Percentiles rank a stretch among this genome's conserved stretches.
phyloP scores from a whole-genome alignment of 495 filamentous ascomycete species.

The Aspergillus coremiiformis region DNA sequence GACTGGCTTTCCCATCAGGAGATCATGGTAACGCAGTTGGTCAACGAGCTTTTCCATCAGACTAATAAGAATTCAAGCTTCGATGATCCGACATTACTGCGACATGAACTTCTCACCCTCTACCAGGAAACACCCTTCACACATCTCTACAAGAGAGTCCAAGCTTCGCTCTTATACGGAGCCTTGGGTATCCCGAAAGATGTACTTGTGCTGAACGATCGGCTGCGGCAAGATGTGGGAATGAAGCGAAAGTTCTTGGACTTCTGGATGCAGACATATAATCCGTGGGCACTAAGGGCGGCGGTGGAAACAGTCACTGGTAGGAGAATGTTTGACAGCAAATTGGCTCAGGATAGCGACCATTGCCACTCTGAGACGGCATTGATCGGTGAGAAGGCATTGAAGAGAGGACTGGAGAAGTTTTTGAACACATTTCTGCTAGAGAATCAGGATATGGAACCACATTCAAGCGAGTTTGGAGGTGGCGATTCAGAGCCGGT shows the following conservation, averaged over 20 bases:
- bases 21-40: constrained; percentile 50
- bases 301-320: constrained; percentile 57
- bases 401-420: constrained; percentile 37
- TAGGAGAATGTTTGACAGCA: constrained; percentile 35
- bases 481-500: constrained; percentile 31
- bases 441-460: constrained; percentile 47
- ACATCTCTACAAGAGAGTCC: constrained; percentile 50
- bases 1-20: constrained; percentile 60
- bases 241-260: constrained; percentile 49
- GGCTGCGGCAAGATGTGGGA: constrained; percentile 53
- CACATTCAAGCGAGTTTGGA: constrained; percentile 2
- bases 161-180: constrained; percentile 57
- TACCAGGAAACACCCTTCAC: constrained; percentile 50
- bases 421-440: constrained; percentile 55
- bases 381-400: constrained; percentile 14
- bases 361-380: neutral
- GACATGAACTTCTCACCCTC: constrained; percentile 41
- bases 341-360: neutral
- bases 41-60: constrained; percentile 49
- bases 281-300: constrained; percentile 39
- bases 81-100: constrained; percentile 27
- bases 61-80: constrained; percentile 10
- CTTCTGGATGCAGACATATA: constrained; percentile 53
- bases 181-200: constrained; percentile 52
- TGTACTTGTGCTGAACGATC: constrained; percentile 33